These are phyloP conservation scores for Rutstroemia sp. DNA, from an alignment of 2,329 filamentous ascomycete species.

Conservation along the genomic window DNA sequence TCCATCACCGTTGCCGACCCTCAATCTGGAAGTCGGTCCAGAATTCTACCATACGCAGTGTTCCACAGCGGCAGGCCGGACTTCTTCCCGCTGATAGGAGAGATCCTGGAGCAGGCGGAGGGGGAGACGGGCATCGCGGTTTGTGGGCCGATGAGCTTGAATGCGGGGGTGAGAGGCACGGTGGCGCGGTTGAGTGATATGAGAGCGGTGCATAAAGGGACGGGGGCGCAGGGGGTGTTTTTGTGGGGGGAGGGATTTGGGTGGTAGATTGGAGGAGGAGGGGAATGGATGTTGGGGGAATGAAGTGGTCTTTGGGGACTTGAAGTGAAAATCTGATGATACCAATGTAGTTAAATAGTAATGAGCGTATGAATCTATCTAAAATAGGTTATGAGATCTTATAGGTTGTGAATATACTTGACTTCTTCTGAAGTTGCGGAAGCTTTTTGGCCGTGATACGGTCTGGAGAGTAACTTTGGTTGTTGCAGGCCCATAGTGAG, in stretches of 20 bases:
- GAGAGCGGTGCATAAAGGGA: constrained; percentile 56
- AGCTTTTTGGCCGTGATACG: too few species aligned
- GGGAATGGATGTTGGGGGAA: background rate
- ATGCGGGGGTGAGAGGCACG: constrained; percentile 44
- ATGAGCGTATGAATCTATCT: too few species aligned
- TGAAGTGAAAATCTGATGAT: background rate
- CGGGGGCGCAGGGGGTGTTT: constrained; percentile 55
- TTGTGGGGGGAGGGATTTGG: constrained; percentile 54
- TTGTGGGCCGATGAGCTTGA: constrained; percentile 50
- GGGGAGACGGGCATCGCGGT: constrained; percentile 57
- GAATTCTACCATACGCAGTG: background rate
- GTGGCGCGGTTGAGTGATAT: constrained; percentile 51
- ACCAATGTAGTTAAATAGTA: too few species aligned
- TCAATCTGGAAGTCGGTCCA: constrained; percentile 29
- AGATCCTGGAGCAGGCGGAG: constrained; percentile 47
- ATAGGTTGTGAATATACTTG: too few species aligned
- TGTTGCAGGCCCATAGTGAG: too few species aligned
- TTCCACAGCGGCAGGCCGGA: constrained; percentile 37
- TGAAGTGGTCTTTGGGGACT: background rate
- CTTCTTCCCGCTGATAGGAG: constrained; percentile 43
- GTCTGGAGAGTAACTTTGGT: too few species aligned
- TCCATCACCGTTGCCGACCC: constrained; percentile 7
- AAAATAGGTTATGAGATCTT: too few species aligned
- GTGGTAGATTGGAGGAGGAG: constrained; percentile 31
- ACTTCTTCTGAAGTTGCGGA: too few species aligned